Evolutionary conservation across 441 rosid species (phyloP), one percentile per base, ranked within the genome.

Genomic region (Gossypium schwendimanii): DNA sequence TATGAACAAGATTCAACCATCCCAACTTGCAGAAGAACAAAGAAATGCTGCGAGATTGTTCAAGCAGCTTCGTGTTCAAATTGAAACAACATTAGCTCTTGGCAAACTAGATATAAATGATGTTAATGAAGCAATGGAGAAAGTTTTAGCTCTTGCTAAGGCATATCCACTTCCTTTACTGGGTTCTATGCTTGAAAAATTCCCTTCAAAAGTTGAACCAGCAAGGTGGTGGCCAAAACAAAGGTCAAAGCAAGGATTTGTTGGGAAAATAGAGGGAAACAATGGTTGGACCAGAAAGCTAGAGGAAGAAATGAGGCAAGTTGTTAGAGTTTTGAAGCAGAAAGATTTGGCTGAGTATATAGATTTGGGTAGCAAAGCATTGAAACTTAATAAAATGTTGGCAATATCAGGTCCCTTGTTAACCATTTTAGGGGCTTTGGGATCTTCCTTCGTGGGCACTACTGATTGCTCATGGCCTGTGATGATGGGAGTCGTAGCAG

Each of bases 161-260:
- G 90, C 92, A 28, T 86, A 80, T 61, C 88, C 87, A 12, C 89
- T 88, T 75, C 85, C 89, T 10, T 70, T 90, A 20, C 60, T 92
- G 1, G 93, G 92, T 20, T 65, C 75, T 8, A 87, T 90, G 94
- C 80, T 87, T 3, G 85, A 87, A 11, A 92, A 92, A 41, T 89
- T 85, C 75, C 97, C 93, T 0, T 23, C 53, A 8, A 75, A 70
- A 58, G 82, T 90, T 20, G 80, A 86, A 75, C 89, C 97, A 0
- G 86, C 96, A 17, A 80, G 64, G n/a, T 88, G 97, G 94, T 92
- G 97, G 91, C 86, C 87, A 17, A 41, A 28, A 47, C 60, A 71
- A 47, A 60, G 41, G 68, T 23, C 3, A 66, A 65, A 53, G 6
- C 81, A 20, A 67, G 45, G 2, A 0, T 58, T 60, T 11, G 59